Percentiles rank a stretch among this genome's conserved stretches.
Evolutionary conservation across 495 filamentous ascomycete species (phyloP).

Genomic region (Annulohypoxylon moriforme): DNA sequence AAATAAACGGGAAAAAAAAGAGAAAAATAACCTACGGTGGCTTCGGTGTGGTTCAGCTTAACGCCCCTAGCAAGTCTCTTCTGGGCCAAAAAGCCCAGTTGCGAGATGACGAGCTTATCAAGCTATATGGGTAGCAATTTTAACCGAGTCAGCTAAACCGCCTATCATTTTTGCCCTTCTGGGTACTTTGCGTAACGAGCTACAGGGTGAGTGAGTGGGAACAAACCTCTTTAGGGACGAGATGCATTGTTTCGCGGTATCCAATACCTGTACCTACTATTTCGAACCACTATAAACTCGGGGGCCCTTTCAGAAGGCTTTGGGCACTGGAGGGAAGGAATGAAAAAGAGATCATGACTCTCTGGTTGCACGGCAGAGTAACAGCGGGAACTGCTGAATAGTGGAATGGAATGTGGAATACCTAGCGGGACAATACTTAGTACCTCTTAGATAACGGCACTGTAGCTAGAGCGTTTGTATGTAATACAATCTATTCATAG

Average conservation of each 20-base stretch:
- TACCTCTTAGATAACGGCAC: not conserved
- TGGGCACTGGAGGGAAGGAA: not conserved
- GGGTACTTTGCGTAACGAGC: slow-evolving; percentile 13
- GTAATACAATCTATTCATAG: slow-evolving; percentile 24
- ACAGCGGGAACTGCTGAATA: not conserved
- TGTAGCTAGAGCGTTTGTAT: not conserved
- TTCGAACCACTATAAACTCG: not conserved
- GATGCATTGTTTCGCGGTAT: slow-evolving; percentile 71
- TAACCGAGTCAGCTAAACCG: slow-evolving; percentile 18
- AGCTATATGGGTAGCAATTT: slow-evolving; percentile 64
- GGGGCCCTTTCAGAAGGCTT: not conserved
- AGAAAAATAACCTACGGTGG: slow-evolving; percentile 69
- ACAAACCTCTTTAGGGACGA: slow-evolving; percentile 86
- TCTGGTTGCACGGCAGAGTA: slow-evolving; percentile 18
- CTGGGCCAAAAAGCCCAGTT: slow-evolving; percentile 90
- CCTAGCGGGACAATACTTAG: not conserved
- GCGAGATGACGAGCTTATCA: slow-evolving; percentile 95
- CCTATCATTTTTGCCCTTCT: not conserved
- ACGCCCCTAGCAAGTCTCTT: slow-evolving; percentile 88
- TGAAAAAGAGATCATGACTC: not conserved
- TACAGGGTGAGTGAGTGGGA: not conserved
- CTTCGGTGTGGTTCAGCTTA: slow-evolving; percentile 90
- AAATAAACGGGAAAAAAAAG: not conserved
- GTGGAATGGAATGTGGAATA: not conserved
- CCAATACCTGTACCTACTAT: not conserved